These are phyloP conservation scores for Mucor lusitanicus DNA, from an alignment of 371 early-diverging fungal species.

Conservation along the genomic window DNA sequence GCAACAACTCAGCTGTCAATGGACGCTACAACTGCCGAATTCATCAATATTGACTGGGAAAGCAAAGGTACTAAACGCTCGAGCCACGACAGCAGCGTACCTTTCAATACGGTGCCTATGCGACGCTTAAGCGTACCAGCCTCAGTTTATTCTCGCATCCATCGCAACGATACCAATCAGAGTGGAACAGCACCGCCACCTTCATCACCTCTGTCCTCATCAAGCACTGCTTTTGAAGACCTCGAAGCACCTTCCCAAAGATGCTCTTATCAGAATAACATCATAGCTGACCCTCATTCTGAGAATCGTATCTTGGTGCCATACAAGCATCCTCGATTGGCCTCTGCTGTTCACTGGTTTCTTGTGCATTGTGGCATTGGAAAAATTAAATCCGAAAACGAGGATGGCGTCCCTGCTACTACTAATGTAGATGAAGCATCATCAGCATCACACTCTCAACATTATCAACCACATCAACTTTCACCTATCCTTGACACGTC, in stretches of 20 bases:
- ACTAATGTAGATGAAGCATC: too few relatives aligned
- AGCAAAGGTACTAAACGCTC: background rate
- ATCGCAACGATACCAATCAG: background rate
- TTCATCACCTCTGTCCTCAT: background rate
- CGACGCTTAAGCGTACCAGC: conserved; percentile 1
- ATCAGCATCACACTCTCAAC: background rate
- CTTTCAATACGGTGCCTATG: background rate
- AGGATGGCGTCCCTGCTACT: background rate
- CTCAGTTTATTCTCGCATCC: background rate
- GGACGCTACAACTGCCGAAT: background rate
- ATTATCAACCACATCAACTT: background rate
- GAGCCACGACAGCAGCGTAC: background rate
- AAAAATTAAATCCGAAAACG: background rate
- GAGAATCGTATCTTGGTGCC: background rate
- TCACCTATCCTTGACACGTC: background rate
- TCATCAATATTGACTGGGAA: background rate
- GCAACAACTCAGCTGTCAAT: background rate
- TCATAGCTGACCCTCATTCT: background rate
- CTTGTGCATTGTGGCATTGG: background rate
- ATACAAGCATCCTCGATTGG: conserved; percentile 6
- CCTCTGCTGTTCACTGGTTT: conserved; percentile 1
- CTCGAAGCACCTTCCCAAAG: background rate
- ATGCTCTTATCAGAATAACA: background rate
- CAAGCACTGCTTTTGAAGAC: background rate
- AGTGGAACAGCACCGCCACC: background rate